Evolutionary conservation across 192 early-diverging fungal genomes (phyloP), one percentile per base, ranked within the genome.

Genomic region (Linnemannia zychae): DNA sequence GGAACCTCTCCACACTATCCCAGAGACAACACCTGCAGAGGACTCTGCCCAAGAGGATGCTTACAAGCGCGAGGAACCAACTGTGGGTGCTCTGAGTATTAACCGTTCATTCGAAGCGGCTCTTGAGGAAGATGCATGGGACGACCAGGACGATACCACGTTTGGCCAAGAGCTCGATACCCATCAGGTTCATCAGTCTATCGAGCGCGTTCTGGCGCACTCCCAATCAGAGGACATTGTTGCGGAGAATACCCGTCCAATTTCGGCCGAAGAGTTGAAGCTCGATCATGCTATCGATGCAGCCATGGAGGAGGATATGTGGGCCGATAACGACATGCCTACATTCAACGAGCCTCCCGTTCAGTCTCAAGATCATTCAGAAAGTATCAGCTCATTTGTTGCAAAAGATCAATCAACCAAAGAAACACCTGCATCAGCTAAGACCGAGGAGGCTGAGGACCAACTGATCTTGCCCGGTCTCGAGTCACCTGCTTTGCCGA

Each of bases 101-200:
- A n/a, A 63, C 6, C 28, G 16, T 34, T 52, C 50, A 11, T 22
- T 74, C n/a, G 31, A 36, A 6, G 31, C 57, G 3, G n/a, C 53
- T 17, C 31, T 67, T 31, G 63, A 75, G 4, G 63, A 67, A 15
- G 74, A 67, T 52, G 74, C 74, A 36, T 75, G 63, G 74, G 63
- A 34, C n/a, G 46, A 75, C 66, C 74, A 75, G 44, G 74, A 75
- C 22, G 57, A 31, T 63, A 12, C 11, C 31, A 31, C 28, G 15
- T 63, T 13, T 28, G 57, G 28, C 28, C 57, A 63, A 63, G 28
- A 31, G 24, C 15, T 63, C 28, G 12, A 31, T n/a, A 12, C 24
- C 57, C 57, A 13, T 31, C 57, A 63, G 1, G 57, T 31, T n/a
- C 57, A 63, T 0, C 57, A 63, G 2, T 22, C 28, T 63, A 63